Percentiles rank a stretch among this genome's conserved stretches.
phyloP scores from a whole-genome alignment of 2,329 filamentous ascomycete genomes.

The Pyrenophora seminiperda region DNA sequence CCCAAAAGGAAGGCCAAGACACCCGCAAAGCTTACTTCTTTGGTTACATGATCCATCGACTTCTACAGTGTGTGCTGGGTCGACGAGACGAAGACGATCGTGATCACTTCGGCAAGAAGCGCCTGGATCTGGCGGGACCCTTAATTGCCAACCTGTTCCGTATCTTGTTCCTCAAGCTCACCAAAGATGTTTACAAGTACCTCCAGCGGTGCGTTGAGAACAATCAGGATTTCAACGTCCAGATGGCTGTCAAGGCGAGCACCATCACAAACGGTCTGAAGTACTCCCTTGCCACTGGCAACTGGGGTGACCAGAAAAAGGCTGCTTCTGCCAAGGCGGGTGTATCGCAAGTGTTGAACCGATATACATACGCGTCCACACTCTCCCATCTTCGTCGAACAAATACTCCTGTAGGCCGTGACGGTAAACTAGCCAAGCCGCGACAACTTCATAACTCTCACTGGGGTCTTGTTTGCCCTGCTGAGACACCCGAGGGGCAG shows the following conservation, averaged over 20 bases:
- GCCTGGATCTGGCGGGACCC: constrained; percentile 91
- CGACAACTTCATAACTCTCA: constrained; percentile 98
- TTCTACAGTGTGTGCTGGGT: constrained; percentile 90
- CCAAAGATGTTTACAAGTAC: constrained; percentile 87
- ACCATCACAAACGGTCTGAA: constrained; percentile 94
- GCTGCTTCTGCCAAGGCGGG: constrained; percentile 92
- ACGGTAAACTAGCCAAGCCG: constrained; percentile 97
- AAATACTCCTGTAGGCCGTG: constrained; percentile 95
- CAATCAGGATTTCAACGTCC: constrained; percentile 86
- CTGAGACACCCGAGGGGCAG: constrained; percentile 96
- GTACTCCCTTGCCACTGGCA: constrained; percentile 95
- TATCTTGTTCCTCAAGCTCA: constrained; percentile 86
- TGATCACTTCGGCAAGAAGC: constrained; percentile 99
- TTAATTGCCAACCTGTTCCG: constrained; percentile 96
- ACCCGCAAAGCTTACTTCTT: constrained; percentile 97
- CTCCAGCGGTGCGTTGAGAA: constrained; percentile 91
- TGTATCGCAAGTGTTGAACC: constrained; percentile 96
- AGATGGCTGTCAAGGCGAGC: constrained; percentile 85
- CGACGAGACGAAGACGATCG: constrained; percentile 94
- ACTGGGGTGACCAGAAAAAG: constrained; percentile 99
- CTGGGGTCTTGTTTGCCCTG: constrained; percentile 96
- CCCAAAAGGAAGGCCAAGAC: constrained; percentile 90
- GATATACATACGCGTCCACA: constrained; percentile 96
- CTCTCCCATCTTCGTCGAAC: constrained; percentile 95
- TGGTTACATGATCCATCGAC: constrained; percentile 97